Evolutionary conservation across 2,329 filamentous ascomycete genomes (phyloP).

Genomic region (Apiospora rasikravindrae): DNA sequence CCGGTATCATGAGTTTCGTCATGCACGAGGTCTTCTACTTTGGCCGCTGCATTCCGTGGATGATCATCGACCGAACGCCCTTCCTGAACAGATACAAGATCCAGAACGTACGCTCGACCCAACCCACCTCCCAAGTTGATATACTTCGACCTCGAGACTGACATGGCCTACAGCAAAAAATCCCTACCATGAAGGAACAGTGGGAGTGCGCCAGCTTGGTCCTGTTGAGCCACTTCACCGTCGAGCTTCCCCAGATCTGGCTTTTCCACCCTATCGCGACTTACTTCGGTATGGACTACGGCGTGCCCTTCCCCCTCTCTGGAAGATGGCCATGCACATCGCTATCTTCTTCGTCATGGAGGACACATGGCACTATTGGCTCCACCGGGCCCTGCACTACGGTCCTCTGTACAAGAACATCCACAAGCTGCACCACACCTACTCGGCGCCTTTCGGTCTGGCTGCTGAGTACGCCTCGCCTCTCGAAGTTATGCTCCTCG

Average conservation of each 20-base stretch:
- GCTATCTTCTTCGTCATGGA: conserved; percentile 94
- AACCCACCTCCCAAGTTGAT: neutral
- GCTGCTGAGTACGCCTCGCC: conserved; percentile 98
- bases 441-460: conserved; percentile 95
- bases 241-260: conserved; percentile 98
- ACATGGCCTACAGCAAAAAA: conserved; percentile 63
- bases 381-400: conserved; percentile 91
- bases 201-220: conserved; percentile 94
- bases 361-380: conserved; percentile 98
- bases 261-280: conserved; percentile 97
- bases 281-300: conserved; percentile 86
- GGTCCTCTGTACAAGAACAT: conserved; percentile 94
- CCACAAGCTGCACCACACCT: conserved; percentile 99
- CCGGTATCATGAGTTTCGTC: conserved; percentile 94
- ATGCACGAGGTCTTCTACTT: conserved; percentile 98
- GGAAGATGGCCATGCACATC: conserved; percentile 91
- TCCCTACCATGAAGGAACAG: conserved; percentile 91
- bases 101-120: conserved; percentile 66
- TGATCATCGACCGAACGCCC: conserved; percentile 87
- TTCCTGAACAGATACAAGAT: conserved; percentile 95
- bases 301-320: conserved; percentile 83
- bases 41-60: conserved; percentile 86
- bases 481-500: conserved; percentile 94
- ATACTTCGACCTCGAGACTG: conserved; percentile 26
- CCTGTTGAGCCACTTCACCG: conserved; percentile 93